Conservation (phyloP, 1,284 basidiomycete genomes). For the Cystobasidium sp. region DNA sequence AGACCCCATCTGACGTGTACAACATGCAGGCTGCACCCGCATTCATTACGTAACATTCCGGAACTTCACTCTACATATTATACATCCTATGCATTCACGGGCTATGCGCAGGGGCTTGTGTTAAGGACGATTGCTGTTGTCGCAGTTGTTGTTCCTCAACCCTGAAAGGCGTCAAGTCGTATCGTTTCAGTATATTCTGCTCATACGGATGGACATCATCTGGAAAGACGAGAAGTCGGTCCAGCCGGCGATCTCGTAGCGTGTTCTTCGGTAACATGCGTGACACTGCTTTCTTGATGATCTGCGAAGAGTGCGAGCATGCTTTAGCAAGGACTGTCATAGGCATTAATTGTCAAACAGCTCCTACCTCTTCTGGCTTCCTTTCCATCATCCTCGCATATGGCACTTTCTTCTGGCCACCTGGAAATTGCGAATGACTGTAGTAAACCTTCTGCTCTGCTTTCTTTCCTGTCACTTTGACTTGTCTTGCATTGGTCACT, state of each 20-base stretch:
- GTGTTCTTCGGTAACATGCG: slow-evolving; percentile 98
- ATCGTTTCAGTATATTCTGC: slow-evolving; percentile 53
- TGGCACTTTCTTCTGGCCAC: slow-evolving; percentile 86
- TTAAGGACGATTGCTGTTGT: no score
- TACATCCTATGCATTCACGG: no score
- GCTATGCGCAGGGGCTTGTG: not conserved
- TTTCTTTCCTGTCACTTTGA: slow-evolving; percentile 90
- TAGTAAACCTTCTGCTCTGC: slow-evolving; percentile 83
- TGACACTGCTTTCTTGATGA: slow-evolving; percentile 90
- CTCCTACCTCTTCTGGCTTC: slow-evolving; percentile 86
- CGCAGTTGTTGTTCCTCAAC: slow-evolving; percentile 8
- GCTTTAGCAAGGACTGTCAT: not conserved
- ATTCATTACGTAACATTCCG: no score
- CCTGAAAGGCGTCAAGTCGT: slow-evolving; percentile 30
- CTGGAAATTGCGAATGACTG: slow-evolving; percentile 90
- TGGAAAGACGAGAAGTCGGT: slow-evolving; percentile 82
- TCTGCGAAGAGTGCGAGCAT: slow-evolving; percentile 62
- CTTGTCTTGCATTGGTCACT: slow-evolving; percentile 83
- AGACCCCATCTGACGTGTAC: no score
- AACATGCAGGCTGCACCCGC: no score
- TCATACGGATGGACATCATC: slow-evolving; percentile 61
- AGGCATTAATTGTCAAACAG: slow-evolving; percentile 1
- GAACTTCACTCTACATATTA: no score
- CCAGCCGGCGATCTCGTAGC: slow-evolving; percentile 79
- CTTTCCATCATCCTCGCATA: slow-evolving; percentile 79